These are phyloP conservation scores for Brassica juncea DNA, from an alignment of 345 rosid species.

Conservation along the genomic window DNA sequence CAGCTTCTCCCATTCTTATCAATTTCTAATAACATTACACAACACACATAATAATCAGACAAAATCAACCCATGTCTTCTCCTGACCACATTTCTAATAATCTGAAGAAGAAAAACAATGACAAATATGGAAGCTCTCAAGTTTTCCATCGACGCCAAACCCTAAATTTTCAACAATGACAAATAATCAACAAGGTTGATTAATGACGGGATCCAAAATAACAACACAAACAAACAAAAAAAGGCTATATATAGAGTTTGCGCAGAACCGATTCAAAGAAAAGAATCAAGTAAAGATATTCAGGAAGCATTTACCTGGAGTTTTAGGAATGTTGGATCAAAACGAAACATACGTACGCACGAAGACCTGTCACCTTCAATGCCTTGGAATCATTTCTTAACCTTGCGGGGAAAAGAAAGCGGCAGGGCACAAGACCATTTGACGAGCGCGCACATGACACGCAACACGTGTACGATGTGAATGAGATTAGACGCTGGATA, in stretches of 20 bases:
- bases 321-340: conserved; percentile 37
- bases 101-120: neutral
- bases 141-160: conserved; percentile 2
- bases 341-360: conserved; percentile 36
- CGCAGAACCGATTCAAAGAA: conserved; percentile 10
- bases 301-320: conserved; percentile 29
- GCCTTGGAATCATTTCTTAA: conserved; percentile 7
- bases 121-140: neutral
- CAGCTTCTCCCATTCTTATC: conserved; percentile 49
- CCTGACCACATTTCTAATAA: neutral
- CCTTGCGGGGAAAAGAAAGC: conserved; percentile 28
- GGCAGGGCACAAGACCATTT: conserved; percentile 2
- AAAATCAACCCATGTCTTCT: neutral
- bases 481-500: neutral
- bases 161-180: neutral
- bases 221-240: conserved; percentile 8
- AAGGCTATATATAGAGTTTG: neutral
- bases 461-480: conserved; percentile 33
- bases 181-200: neutral
- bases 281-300: neutral
- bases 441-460: conserved; percentile 19
- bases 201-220: conserved; percentile 13
- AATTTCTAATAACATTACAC: conserved; percentile 34
- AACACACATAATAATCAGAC: conserved; percentile 17
- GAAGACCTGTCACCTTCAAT: conserved; percentile 9